Base-by-base conservation (phyloP, 495 filamentous ascomycete genomes). In the Rostrohypoxylon terebratum region DNA sequence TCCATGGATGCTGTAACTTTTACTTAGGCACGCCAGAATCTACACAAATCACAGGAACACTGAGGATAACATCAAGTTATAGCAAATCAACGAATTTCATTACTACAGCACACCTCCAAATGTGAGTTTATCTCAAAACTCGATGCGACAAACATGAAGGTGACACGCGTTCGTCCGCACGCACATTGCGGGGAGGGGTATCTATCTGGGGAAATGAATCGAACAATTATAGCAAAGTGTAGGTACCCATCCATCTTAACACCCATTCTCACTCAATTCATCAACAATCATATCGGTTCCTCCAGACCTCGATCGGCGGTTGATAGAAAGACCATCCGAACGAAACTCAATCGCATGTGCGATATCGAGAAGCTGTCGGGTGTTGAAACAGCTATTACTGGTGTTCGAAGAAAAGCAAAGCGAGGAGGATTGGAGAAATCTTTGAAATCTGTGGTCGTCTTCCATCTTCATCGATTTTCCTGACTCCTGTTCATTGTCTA, bases 101-200 rank as follows among this genome's bases (percentile, higher is more conserved):
- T 57, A 38, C 3, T 38, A 21, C n/a, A 14, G n/a, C 7, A n/a
- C 14, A 18, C 21, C 31, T 18, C 28, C 38, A 57, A 13, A 21
- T 16, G 3, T 18, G 34, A 18, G 48, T 8, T 7, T 55, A 65
- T 65, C 33, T 50, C 33, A 50, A 55, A 64, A 55, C 50, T 23
- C 50, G 38, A 25, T 2, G 36, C 23, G n/a, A 45, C 55, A 55
- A 20, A 55, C 48, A n/a, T n/a, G n/a, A 65, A 63, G 45, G 21
- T 50, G 5, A 21, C 14, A 20, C 13, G 10, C 1, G 8, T 51
- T 28, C 13, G 10, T 50, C 18, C 18, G 9, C 23, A 50, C 18
- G 9, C 23, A 50, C 18, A 42, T 14, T 42, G 38, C 11, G 38
- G 11, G 20, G 11, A 20, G 8, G 47, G 18, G 21, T 31, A 53